Evolutionary conservation across 164 flowering plant species (phyloP), one percentile per base, ranked within the genome.

Genomic region (Taxillus chinensis): DNA sequence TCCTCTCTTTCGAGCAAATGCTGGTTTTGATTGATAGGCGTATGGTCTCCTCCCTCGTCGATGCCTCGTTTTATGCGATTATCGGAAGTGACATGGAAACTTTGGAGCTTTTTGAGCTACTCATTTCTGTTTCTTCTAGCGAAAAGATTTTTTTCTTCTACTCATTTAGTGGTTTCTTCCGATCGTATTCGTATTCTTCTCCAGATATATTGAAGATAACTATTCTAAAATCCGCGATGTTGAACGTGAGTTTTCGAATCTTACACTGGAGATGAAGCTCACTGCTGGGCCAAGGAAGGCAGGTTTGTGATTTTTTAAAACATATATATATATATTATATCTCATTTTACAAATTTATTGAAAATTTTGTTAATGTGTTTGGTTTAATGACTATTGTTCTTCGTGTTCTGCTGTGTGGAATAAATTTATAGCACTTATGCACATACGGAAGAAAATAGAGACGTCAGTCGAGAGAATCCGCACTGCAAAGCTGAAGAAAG

Each of bases 241-340:
- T 61, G 99, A 95, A 64, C 71, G 86, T 41, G 99, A 95, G 77
- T 72, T 95, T 0, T 72, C 83, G 69, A 83, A 77, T 78, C 97
- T 91, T 58, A 61, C 77, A 1, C 60, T 95, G 75, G 97, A 95
- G 69, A 69, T 95, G 86, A 95, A 95, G 71, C 96, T 95, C 63
- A 95, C 99, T 13, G 84, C 99, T 61, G 99, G 97, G 5, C 95
- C 99, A 15, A 95, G 89, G 70, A 87, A 91, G 73, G 96, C 99
- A 78, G 99, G 99, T 95, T 72, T 58, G 73, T 60, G 57, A 14
- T 37, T 50, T 41, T 45, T 58, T 66, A 59, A 54, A 50, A 27
- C 27, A 27, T 27, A 27, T 2, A 27, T 27, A 27, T 27, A 27
- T 27, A 41, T 64, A 42, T 11, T 67, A 38, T 5, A 64, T 60